A percentile compares a stretch with the other conserved stretches of the same genome.
These are phyloP conservation scores for Cladosporium sp. DNA, from an alignment of 2,329 filamentous ascomycete genomes.

Conservation along the genomic window DNA sequence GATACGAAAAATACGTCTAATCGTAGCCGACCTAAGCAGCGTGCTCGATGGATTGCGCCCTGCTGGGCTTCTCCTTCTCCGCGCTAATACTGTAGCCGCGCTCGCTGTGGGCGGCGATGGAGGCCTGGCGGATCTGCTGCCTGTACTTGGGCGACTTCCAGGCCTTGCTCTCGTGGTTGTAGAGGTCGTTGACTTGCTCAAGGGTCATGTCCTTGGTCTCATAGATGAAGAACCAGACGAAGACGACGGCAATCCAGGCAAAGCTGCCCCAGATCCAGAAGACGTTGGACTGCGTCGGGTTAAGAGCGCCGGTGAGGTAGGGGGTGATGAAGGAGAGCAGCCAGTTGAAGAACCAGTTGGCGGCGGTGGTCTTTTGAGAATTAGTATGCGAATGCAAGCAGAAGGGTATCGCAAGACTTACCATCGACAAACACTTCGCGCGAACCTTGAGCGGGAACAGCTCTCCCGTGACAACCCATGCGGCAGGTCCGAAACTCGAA, in stretches of 20 bases:
- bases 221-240: constrained; percentile 69
- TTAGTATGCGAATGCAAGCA: constrained; percentile 19
- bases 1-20: too few species aligned
- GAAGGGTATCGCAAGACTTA: too few species aligned
- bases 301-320: constrained; percentile 47
- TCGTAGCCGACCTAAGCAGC: background rate
- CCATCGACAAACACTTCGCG: constrained; percentile 31
- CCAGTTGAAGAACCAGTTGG: constrained; percentile 47
- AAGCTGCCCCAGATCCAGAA: constrained; percentile 53
- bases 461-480: constrained; percentile 42
- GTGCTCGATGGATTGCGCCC: constrained; percentile 9
- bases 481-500: constrained; percentile 36
- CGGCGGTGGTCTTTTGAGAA: constrained; percentile 46
- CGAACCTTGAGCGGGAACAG: constrained; percentile 44
- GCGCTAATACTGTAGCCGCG: background rate
- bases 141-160: constrained; percentile 49
- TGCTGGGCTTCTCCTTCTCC: constrained; percentile 5
- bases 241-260: constrained; percentile 45
- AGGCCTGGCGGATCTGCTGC: background rate
- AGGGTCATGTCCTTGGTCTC: constrained; percentile 68
- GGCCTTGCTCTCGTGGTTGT: constrained; percentile 62
- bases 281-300: constrained; percentile 52
- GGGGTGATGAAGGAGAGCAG: constrained; percentile 57
- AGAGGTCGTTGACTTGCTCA: constrained; percentile 75
- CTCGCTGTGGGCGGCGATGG: constrained; percentile 1